Evolutionary conservation across 441 rosid species (phyloP).

Genomic region (Adansonia madagascariensis): DNA sequence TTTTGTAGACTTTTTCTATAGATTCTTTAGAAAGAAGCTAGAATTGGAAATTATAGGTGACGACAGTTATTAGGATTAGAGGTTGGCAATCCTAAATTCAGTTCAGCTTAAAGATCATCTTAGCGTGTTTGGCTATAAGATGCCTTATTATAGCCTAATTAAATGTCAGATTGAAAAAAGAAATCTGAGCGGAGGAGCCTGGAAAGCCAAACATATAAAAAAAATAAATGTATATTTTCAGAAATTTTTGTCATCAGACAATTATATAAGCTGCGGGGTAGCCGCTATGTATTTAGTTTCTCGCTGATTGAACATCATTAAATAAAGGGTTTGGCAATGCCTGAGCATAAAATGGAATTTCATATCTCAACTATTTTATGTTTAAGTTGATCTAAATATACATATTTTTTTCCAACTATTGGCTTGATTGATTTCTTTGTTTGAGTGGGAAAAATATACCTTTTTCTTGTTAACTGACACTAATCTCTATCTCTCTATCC

Average conservation of each 20-base stretch:
- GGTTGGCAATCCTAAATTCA: neutral
- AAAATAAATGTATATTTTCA: neutral
- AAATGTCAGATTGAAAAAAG: neutral
- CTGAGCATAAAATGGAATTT: slow-evolving; percentile 9
- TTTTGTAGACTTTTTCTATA: neutral
- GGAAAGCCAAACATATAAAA: neutral
- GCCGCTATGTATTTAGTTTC: neutral
- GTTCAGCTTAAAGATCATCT: neutral
- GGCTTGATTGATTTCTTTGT: neutral
- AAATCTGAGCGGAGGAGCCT: neutral
- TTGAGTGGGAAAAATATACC: neutral
- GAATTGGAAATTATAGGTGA: slow-evolving; percentile 8
- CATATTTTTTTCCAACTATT: neutral
- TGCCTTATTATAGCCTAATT: slow-evolving; percentile 3
- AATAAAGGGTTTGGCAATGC: neutral
- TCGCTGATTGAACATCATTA: slow-evolving; percentile 6
- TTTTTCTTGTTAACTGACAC: slow-evolving; percentile 1
- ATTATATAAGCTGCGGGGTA: neutral
- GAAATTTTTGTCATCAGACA: neutral
- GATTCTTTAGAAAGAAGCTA: neutral
- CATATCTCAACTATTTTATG: slow-evolving; percentile 1
- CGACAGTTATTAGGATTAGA: neutral
- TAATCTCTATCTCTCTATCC: neutral
- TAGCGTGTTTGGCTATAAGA: neutral
- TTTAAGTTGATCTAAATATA: slow-evolving; percentile 11